Conservation (phyloP, 768 basidiomycete genomes). For the Tricholoma hemisulphureum region DNA sequence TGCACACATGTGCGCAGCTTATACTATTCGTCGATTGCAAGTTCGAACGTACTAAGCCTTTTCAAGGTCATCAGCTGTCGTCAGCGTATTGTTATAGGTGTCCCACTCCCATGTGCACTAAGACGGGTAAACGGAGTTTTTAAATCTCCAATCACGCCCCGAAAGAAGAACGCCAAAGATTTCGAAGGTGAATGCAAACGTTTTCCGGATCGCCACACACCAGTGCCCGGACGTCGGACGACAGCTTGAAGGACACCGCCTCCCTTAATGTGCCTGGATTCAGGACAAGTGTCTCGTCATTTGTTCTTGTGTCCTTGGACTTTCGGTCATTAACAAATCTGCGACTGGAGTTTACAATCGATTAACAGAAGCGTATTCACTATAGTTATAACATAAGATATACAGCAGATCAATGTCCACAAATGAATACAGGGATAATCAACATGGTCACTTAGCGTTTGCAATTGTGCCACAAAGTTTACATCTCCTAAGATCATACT, state of each 20-base stretch:
- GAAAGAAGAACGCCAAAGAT: no score
- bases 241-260: not conserved
- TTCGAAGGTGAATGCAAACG: no score
- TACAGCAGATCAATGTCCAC: not conserved
- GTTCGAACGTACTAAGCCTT: not conserved
- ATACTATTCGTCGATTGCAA: not conserved
- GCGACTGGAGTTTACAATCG: not conserved
- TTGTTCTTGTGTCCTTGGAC: not conserved
- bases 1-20: not conserved
- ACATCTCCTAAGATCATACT: conserved; percentile 67
- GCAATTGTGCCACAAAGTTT: conserved; percentile 57
- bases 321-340: not conserved
- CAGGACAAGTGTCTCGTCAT: not conserved
- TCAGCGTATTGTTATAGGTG: not conserved
- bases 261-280: not conserved
- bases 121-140: no score
- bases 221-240: no score
- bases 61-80: not conserved
- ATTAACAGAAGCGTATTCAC: not conserved
- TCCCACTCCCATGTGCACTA: no score
- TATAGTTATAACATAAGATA: not conserved
- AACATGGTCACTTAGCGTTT: conserved; percentile 31
- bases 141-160: no score
- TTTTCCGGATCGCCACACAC: no score
- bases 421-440: not conserved